Evolutionary conservation across 1,284 basidiomycete genomes (phyloP).

Genomic region (Sparassis latifolia): DNA sequence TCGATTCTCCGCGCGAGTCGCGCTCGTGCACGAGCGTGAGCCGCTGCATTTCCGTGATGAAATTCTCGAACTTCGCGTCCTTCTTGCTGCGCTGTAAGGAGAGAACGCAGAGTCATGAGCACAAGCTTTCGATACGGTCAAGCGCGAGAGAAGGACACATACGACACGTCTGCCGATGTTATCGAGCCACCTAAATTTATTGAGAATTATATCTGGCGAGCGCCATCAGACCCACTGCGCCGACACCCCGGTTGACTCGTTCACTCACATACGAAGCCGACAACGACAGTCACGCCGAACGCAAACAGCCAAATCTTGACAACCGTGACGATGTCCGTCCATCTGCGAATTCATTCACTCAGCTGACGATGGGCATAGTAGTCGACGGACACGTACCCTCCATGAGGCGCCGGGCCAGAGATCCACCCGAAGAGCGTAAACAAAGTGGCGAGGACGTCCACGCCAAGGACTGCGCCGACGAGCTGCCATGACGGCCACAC

Average conservation of each 20-base stretch:
- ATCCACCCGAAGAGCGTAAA: slow-evolving; percentile 10
- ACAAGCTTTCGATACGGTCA: neutral
- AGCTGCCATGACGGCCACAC: slow-evolving; percentile 9
- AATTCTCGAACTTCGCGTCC: slow-evolving; percentile 6
- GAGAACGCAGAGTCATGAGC: neutral
- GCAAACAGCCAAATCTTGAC: slow-evolving; percentile 9
- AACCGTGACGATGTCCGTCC: slow-evolving; percentile 9
- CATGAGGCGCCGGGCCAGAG: slow-evolving; percentile 4
- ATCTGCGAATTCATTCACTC: neutral
- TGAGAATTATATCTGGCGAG: slow-evolving; percentile 3
- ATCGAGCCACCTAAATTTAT: slow-evolving; percentile 4
- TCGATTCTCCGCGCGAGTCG: slow-evolving; percentile 3
- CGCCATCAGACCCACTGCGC: neutral
- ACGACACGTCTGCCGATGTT: slow-evolving; percentile 6
- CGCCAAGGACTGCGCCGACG: slow-evolving; percentile 6
- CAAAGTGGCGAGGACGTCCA: slow-evolving; percentile 6
- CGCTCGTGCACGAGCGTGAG: slow-evolving; percentile 5
- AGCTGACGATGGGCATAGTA: neutral
- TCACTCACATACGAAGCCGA: slow-evolving; percentile 6
- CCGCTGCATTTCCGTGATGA: slow-evolving; percentile 6
- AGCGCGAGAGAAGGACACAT: neutral
- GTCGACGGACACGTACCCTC: slow-evolving; percentile 1
- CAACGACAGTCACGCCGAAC: slow-evolving; percentile 5
- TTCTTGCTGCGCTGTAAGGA: slow-evolving; percentile 6
- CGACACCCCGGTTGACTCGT: neutral